Base-by-base conservation (phyloP, 345 rosid genomes). In the Moricandia arvensis region DNA sequence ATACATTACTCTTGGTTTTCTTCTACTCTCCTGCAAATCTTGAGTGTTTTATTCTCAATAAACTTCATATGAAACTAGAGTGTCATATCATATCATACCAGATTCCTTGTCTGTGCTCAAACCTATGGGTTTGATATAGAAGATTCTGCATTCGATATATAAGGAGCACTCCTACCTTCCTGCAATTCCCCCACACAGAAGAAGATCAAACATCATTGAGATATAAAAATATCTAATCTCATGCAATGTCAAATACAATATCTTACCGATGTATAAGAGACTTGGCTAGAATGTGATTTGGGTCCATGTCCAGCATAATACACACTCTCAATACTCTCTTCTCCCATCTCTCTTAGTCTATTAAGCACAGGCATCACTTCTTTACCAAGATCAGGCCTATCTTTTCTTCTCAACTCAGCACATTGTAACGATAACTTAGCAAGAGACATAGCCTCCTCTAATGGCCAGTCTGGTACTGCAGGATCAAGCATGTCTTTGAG, bases 301-400 rank as follows among this genome's bases (percentile, higher is more conserved):
- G 80, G 72, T 35, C 79, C 70, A 2, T 71, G 76, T 66, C 80
- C 72, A 29, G 69, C 73, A 27, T 37, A 75, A 59, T 33, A 74
- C 80, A 73, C 16, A 59, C 63, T 54, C 21, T 66, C 69, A 81
- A 79, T 66, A 37, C 79, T 83, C 74, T 86, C 88, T 45, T 89
- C 91, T 9, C 91, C 93, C 0, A 87, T 45, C 27, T 86, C 88
- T 80, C 93, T 84, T 83, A 94, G 74, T 69, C 81, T 83, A 43
- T 54, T 65, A 15, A 94, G 86, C 80, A 86, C 88, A 30, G 91
- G 90, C 87, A 94, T 76, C 12, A 91, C 75, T 33, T 73, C 87
- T 34, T 82, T 89, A n/a, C 84, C 87, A 7, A 94, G 96, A 78
- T 91, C 98, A 8, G 97, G 98, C 73, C 98, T 84, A 82, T 94